phyloP scores from a whole-genome alignment of 176 grass and related monocot species.

The Puccinellia tenuiflora region DNA sequence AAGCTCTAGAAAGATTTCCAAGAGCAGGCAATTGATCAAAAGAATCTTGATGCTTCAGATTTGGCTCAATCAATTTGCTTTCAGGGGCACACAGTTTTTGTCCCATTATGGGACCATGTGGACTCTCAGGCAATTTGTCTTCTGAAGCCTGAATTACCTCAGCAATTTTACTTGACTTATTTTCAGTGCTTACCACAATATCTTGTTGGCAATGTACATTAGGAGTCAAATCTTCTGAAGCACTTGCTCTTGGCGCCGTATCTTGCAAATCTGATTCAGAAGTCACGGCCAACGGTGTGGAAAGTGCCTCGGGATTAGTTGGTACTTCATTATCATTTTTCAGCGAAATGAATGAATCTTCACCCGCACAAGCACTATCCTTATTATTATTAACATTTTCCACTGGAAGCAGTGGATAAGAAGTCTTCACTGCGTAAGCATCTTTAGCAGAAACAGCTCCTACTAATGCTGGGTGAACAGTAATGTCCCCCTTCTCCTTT shows the following conservation, averaged over 20 bases:
- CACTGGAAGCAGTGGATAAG: conserved; percentile 13
- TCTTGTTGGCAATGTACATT: conserved; percentile 29
- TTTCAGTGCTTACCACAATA: conserved; percentile 11
- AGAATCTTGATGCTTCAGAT: conserved; percentile 36
- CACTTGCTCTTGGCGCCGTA: conserved; percentile 17
- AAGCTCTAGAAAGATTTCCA: conserved; percentile 37
- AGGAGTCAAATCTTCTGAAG: conserved; percentile 27
- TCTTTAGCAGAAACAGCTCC: conserved; percentile 34
- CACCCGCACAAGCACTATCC: conserved; percentile 32
- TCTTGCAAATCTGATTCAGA: conserved; percentile 36
- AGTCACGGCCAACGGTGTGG: background rate
- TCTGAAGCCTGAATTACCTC: conserved; percentile 5
- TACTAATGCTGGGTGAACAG: background rate
- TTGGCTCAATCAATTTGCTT: conserved; percentile 22
- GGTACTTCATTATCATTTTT: conserved; percentile 16
- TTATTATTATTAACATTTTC: conserved; percentile 28
- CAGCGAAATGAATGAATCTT: conserved; percentile 4
- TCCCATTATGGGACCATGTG: conserved; percentile 12
- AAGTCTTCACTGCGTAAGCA: background rate
- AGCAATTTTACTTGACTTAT: conserved; percentile 16
- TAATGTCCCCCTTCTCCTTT: conserved; percentile 18
- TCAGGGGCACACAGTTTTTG: conserved; percentile 3
- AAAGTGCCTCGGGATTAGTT: conserved; percentile 21
- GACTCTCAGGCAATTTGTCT: conserved; percentile 18
- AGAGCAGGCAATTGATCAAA: conserved; percentile 42